Evolutionary conservation across 768 basidiomycete genomes (phyloP).

Genomic region (Kwoniella sp.): DNA sequence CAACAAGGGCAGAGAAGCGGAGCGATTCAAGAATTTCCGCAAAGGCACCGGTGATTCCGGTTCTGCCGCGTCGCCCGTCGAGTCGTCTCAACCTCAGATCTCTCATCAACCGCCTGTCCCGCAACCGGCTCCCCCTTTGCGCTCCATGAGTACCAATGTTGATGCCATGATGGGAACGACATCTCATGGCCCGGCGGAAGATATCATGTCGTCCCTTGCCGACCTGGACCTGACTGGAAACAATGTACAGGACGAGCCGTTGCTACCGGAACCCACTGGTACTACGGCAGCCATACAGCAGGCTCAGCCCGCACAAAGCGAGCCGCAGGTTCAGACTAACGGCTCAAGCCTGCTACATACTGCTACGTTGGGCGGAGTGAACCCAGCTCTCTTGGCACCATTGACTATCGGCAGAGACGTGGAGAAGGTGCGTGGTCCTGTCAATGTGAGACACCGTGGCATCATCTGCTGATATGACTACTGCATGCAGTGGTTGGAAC

Average conservation of each 20-base stretch:
- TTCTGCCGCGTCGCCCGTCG: not conserved
- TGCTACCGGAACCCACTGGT: too few species aligned
- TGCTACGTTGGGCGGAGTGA: conserved; percentile 37
- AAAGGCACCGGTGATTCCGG: conserved; percentile 50
- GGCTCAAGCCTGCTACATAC: conserved; percentile 11
- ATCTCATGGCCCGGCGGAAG: conserved; percentile 52
- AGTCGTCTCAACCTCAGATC: too few species aligned
- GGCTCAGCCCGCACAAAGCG: not conserved
- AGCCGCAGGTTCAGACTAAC: not conserved
- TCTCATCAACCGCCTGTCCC: not conserved
- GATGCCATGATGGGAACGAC: conserved; percentile 49
- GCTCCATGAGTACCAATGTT: conserved; percentile 42
- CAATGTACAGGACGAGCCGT: conserved; percentile 42
- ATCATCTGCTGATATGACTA: not conserved
- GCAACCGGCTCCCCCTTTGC: conserved; percentile 3
- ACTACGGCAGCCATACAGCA: too few species aligned
- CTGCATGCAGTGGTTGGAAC: conserved; percentile 66
- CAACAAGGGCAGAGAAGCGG: conserved; percentile 69
- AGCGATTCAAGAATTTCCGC: conserved; percentile 55
- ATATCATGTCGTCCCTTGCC: conserved; percentile 68
- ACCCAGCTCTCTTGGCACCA: conserved; percentile 53
- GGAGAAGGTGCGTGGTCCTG: conserved; percentile 56
- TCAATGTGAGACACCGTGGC: not conserved
- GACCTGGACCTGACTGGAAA: conserved; percentile 62
- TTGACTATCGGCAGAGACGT: conserved; percentile 62